A percentile compares a stretch with the other conserved stretches of the same genome.
These are phyloP conservation scores for Porcisia deanei DNA, from an alignment of 208 protist species.

Conservation along the genomic window DNA sequence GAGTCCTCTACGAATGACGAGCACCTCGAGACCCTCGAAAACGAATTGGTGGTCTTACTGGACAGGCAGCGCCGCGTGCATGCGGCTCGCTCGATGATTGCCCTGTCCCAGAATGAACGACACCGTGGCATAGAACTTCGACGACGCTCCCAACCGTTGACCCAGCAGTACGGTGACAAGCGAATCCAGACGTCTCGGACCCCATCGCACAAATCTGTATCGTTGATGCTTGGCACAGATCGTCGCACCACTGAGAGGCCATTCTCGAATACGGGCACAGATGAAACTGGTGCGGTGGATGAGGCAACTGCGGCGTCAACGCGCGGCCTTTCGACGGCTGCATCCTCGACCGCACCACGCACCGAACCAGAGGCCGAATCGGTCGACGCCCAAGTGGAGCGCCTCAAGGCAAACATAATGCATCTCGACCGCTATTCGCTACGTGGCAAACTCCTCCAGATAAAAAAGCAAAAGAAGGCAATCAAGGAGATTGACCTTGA, in stretches of 20 bases:
- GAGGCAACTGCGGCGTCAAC: slow-evolving; percentile 3
- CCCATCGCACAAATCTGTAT: slow-evolving; percentile 1
- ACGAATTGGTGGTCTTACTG: slow-evolving; percentile 40
- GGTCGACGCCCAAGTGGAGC: slow-evolving; percentile 53
- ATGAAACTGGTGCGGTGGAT: background rate
- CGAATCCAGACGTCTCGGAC: slow-evolving; percentile 30
- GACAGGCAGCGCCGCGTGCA: slow-evolving; percentile 53
- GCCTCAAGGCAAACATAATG: slow-evolving; percentile 35
- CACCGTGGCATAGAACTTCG: slow-evolving; percentile 19
- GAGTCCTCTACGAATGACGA: slow-evolving; percentile 64
- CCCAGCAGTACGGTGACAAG: slow-evolving; percentile 3
- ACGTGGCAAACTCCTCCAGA: slow-evolving; percentile 53
- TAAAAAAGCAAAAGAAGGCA: slow-evolving; percentile 55
- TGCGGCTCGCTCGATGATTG: slow-evolving; percentile 36
- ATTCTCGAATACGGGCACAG: background rate
- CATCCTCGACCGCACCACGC: too few species aligned
- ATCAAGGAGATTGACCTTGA: slow-evolving; percentile 45
- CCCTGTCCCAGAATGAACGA: slow-evolving; percentile 32
- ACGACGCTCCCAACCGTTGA: background rate
- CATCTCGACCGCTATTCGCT: slow-evolving; percentile 49
- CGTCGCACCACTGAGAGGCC: background rate
- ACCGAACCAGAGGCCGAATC: slow-evolving; percentile 13
- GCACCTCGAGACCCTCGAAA: slow-evolving; percentile 45
- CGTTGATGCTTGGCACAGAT: background rate
- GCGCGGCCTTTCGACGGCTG: slow-evolving; percentile 1